A percentile compares a stretch with the other conserved stretches of the same genome.
These are phyloP conservation scores for Populus hybrid DNA, from an alignment of 441 rosid species.

Conservation along the genomic window DNA sequence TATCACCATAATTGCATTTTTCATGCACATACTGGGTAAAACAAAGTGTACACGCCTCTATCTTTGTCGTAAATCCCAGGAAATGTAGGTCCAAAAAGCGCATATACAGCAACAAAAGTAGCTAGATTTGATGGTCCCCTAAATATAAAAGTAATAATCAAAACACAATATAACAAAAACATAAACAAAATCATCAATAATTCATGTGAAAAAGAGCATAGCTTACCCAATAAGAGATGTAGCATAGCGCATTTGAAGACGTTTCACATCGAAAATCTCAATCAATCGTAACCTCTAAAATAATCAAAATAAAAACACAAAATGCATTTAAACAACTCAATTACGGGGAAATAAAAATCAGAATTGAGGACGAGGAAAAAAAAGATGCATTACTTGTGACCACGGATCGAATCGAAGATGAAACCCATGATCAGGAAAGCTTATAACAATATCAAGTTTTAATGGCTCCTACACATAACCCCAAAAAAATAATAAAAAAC, in stretches of 20 bases:
- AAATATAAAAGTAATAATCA: conserved; percentile 23
- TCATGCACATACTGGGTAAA: conserved; percentile 70
- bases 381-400: conserved; percentile 66
- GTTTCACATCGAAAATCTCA: conserved; percentile 82
- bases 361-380: not conserved
- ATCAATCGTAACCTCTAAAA: conserved; percentile 78
- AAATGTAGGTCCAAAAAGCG: conserved; percentile 92
- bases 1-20: conserved; percentile 1
- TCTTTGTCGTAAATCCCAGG: conserved; percentile 89
- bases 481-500: not conserved
- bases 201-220: not conserved
- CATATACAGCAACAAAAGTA: conserved; percentile 90
- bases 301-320: not conserved
- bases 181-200: not conserved
- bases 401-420: conserved; percentile 96
- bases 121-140: conserved; percentile 89
- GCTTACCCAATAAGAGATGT: conserved; percentile 82
- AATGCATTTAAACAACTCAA: not conserved
- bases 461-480: conserved; percentile 67
- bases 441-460: conserved; percentile 77
- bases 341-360: not conserved
- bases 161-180: not conserved
- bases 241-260: conserved; percentile 94
- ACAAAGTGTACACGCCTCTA: conserved; percentile 80
- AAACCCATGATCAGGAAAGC: conserved; percentile 97